Evolutionary conservation across 495 filamentous ascomycete genomes (phyloP).

Genomic region (Penicillium canescens): DNA sequence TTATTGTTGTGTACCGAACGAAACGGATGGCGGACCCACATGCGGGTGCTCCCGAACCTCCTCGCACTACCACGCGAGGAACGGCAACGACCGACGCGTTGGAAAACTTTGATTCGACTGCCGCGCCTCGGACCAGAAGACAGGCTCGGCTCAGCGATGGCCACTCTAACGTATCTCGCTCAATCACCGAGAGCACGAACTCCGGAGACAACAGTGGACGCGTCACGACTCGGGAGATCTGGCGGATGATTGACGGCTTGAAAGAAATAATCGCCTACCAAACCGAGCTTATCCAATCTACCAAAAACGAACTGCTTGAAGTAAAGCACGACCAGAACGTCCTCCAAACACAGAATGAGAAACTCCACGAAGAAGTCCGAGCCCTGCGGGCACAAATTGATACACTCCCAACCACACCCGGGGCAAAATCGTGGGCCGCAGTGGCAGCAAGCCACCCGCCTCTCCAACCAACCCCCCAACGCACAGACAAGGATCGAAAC

Average conservation of each 20-base stretch:
- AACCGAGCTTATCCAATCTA: not conserved
- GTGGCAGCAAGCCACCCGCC: no score
- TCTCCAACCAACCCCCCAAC: not conserved
- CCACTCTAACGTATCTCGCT: no score
- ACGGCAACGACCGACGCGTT: not conserved
- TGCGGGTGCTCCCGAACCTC: not conserved
- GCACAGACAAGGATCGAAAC: constrained; percentile 8
- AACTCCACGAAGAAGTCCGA: not conserved
- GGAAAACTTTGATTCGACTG: not conserved
- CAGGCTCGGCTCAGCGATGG: not conserved
- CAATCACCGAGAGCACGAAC: not conserved
- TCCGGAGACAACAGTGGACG: not conserved
- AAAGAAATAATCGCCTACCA: not conserved
- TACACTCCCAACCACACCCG: not conserved
- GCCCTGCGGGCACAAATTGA: not conserved
- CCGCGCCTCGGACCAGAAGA: not conserved
- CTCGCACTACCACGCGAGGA: not conserved
- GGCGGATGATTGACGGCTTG: not conserved
- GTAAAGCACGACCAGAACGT: constrained; percentile 3
- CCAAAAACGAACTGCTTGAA: not conserved
- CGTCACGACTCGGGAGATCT: not conserved
- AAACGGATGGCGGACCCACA: not conserved
- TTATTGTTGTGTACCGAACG: not conserved
- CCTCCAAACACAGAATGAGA: constrained; percentile 4
- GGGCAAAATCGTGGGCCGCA: not conserved